A percentile compares a stretch with the other conserved stretches of the same genome.
These are phyloP conservation scores for Melampsora abietis-canadensis DNA, from an alignment of 1,284 basidiomycete species.

Conservation along the genomic window DNA sequence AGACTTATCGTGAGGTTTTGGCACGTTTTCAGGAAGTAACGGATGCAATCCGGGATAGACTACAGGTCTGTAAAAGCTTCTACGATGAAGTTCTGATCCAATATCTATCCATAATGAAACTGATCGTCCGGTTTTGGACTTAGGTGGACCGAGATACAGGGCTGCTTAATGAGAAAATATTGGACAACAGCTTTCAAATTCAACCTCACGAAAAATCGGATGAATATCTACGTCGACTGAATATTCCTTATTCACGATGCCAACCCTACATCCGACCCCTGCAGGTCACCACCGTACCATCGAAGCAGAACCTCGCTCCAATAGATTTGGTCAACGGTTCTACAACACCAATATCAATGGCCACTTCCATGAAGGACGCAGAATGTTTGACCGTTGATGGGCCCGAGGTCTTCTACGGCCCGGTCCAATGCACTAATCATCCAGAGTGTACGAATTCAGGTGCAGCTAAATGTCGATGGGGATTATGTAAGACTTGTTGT, in stretches of 20 bases:
- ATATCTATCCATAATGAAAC: not conserved
- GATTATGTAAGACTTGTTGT: conserved; percentile 24
- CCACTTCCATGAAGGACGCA: not conserved
- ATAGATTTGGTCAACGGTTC: too few relatives aligned
- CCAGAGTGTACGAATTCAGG: conserved; percentile 19
- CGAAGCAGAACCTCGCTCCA: not conserved
- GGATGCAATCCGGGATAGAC: conserved; percentile 64
- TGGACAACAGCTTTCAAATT: conserved; percentile 44
- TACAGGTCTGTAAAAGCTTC: conserved; percentile 60
- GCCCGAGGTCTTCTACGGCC: not conserved
- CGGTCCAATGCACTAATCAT: not conserved
- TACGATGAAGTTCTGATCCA: not conserved
- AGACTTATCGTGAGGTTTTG: conserved; percentile 56
- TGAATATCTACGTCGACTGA: conserved; percentile 46
- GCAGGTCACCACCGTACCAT: not conserved
- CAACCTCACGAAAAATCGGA: conserved; percentile 44
- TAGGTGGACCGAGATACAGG: not conserved
- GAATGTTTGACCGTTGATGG: not conserved
- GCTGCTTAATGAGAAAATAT: conserved; percentile 4
- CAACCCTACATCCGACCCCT: conserved; percentile 54
- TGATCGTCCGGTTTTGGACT: conserved; percentile 4
- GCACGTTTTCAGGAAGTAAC: conserved; percentile 64
- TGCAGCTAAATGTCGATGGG: conserved; percentile 11
- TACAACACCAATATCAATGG: not conserved
- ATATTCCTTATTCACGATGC: conserved; percentile 55